Conservation (phyloP, 345 rosid species). For the Gossypium bickii region DNA sequence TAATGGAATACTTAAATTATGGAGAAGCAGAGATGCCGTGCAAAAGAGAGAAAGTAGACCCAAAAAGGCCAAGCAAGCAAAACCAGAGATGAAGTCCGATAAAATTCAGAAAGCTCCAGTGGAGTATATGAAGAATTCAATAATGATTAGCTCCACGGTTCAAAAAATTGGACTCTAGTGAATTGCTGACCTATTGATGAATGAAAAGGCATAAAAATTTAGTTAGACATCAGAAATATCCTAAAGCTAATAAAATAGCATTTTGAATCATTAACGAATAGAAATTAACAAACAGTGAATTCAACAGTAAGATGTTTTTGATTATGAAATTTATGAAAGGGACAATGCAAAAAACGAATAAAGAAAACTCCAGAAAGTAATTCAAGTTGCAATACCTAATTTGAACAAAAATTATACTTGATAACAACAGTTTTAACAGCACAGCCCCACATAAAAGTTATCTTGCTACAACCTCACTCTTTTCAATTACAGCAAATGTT, state of each 20-base stretch:
- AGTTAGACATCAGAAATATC: conserved; percentile 53
- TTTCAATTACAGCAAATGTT: conserved; percentile 22
- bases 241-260: conserved; percentile 37
- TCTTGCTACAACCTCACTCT: conserved; percentile 13
- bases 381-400: conserved; percentile 39
- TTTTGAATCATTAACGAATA: conserved; percentile 16
- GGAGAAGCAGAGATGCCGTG: conserved; percentile 26
- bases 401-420: conserved; percentile 33
- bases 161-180: conserved; percentile 47
- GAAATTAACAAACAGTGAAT: conserved; percentile 30
- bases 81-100: conserved; percentile 36
- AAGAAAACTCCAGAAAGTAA: conserved; percentile 31
- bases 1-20: conserved; percentile 21
- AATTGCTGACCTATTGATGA: conserved; percentile 44
- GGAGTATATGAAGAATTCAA: conserved; percentile 40
- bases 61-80: conserved; percentile 33
- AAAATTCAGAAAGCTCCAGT: conserved; percentile 31
- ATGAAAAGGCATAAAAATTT: conserved; percentile 37
- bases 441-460: conserved; percentile 41
- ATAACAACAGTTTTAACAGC: conserved; percentile 49
- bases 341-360: conserved; percentile 39
- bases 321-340: conserved; percentile 36
- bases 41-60: conserved; percentile 20
- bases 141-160: conserved; percentile 44
- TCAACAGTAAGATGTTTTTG: conserved; percentile 31